Evolutionary conservation across 345 rosid species (phyloP), one percentile per base, ranked within the genome.

Genomic region (Hypericum androsaemum): DNA sequence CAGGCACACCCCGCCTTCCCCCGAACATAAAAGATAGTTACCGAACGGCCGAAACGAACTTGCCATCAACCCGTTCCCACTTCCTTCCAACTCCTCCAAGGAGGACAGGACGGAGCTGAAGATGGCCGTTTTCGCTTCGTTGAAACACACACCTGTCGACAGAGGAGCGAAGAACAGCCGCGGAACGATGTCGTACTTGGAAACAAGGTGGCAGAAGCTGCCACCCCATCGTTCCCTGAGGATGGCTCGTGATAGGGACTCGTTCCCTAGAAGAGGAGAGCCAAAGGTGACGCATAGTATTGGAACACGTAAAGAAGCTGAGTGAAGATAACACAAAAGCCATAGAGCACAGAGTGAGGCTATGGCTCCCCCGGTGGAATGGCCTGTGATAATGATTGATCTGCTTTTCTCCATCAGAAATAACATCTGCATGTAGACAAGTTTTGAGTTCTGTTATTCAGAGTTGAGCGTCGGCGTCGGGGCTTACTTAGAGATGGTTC

Each of bases 271-370:
- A 60, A 92, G 52, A 5, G 96, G 94, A 45, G 95, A 80, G 59
- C 96, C 84, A 0, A 77, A 92, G 13, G 95, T 92, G 75, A 85
- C 70, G 75, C 94, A 71, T 12, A 92, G 67, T 41, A 88, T 67
- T 3, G 67, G 59, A 15, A 61, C 14, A 37, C 65, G 28, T 10
- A 71, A 57, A 42, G 61, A 50, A 15, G 32, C 3, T 6, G 71
- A 60, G 0, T 63, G 67, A 44, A 70, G 59, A 60, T 58, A 47
- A 37, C 72, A 83, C 64, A 92, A 95, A 38, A 92, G 85, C 82
- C 83, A 81, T 10, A 92, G 81, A 55, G 94, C 73, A 42, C 82
- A 64, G 16, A 92, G 82, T 39, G 88, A 64, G n/a, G 95, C 94
- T 0, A 67, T 41, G 12, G 96, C 67, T n/a, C 82, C 98, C 7